phyloP scores from a whole-genome alignment of 768 basidiomycete species.

The Russula olivacea region DNA sequence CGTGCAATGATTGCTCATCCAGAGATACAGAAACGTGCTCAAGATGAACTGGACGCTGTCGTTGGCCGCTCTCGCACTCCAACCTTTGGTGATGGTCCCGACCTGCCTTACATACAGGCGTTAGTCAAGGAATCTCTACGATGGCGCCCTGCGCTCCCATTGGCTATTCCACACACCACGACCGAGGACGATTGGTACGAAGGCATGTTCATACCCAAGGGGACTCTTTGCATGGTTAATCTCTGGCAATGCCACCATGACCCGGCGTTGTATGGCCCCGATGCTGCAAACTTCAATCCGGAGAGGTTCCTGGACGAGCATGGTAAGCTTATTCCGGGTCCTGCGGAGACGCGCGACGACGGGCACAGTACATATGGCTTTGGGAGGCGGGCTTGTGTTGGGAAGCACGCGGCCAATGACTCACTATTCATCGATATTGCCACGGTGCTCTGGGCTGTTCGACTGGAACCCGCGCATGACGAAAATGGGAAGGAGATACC shows the following conservation, averaged over 20 bases:
- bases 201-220: constrained; percentile 32
- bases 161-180: constrained; percentile 5
- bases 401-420: constrained; percentile 23
- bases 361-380: constrained; percentile 22
- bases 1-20: constrained; percentile 24
- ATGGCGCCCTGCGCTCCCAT: constrained; percentile 3
- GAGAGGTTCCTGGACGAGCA: constrained; percentile 22
- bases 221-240: constrained; percentile 32
- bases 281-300: constrained; percentile 24
- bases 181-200: constrained; percentile 30
- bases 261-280: constrained; percentile 16
- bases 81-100: constrained; percentile 2
- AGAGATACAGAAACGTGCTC: constrained; percentile 9
- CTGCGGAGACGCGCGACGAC: constrained; percentile 10
- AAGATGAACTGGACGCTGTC: constrained; percentile 5
- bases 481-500: constrained; percentile 10
- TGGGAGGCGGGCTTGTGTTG: constrained; percentile 23
- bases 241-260: constrained; percentile 18
- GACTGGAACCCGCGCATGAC: constrained; percentile 14
- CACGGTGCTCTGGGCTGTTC: constrained; percentile 23
- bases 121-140: constrained; percentile 12
- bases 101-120: constrained; percentile 11
- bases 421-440: constrained; percentile 26
- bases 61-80: constrained; percentile 9
- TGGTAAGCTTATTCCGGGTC: constrained; percentile 1